These are phyloP conservation scores for Bipolaris sorokiniana DNA, from an alignment of 2,329 filamentous ascomycete genomes.

Conservation along the genomic window DNA sequence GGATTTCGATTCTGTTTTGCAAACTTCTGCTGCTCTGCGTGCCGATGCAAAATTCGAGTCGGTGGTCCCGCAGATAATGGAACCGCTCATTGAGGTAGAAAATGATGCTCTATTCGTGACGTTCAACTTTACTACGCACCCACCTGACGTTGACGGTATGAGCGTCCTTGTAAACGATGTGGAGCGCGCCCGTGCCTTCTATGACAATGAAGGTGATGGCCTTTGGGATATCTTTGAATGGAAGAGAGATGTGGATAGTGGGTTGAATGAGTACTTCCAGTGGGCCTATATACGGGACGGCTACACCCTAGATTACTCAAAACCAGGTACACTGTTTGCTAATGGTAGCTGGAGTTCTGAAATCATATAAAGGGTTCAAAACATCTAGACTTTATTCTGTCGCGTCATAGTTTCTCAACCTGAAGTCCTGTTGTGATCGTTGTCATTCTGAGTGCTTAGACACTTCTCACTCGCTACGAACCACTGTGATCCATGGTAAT, in stretches of 20 bases:
- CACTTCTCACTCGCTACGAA: not conserved
- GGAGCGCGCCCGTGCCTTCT: conserved; percentile 60
- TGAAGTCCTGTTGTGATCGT: not conserved
- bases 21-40: conserved; percentile 77
- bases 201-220: conserved; percentile 23
- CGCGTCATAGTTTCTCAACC: not conserved
- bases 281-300: conserved; percentile 42
- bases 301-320: conserved; percentile 42
- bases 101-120: conserved; percentile 59
- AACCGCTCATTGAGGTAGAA: conserved; percentile 23
- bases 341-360: conserved; percentile 43
- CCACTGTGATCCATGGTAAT: conserved; percentile 5
- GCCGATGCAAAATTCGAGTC: conserved; percentile 61
- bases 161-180: conserved; percentile 85
- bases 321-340: conserved; percentile 31
- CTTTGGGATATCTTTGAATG: conserved; percentile 27
- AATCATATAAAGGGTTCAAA: not conserved
- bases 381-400: not conserved
- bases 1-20: conserved; percentile 66
- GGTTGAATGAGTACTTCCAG: conserved; percentile 44
- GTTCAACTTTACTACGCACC: conserved; percentile 62
- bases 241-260: conserved; percentile 50
- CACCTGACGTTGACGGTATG: conserved; percentile 68
- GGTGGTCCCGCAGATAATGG: conserved; percentile 58
- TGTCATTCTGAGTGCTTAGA: not conserved